A percentile compares a stretch with the other conserved stretches of the same genome.
Conservation (phyloP, 2,329 filamentous ascomycete species). For the Exophiala bonariae region DNA sequence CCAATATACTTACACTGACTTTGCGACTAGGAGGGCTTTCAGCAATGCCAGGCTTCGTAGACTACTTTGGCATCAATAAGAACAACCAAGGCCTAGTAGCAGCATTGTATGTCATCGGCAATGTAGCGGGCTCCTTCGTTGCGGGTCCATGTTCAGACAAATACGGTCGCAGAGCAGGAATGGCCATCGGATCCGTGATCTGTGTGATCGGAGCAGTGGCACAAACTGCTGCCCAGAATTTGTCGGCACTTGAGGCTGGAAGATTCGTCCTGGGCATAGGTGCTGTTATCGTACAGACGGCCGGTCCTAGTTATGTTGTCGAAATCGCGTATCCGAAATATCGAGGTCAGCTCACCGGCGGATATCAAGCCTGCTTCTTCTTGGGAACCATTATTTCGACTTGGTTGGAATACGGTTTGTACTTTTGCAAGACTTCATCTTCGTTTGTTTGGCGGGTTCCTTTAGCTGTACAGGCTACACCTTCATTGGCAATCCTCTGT, state of each 20-base stretch:
- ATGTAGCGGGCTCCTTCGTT: conserved; percentile 19
- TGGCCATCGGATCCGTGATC: conserved; percentile 35
- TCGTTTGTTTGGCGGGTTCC: conserved; percentile 58
- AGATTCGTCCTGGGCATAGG: conserved; percentile 46
- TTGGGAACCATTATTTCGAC: conserved; percentile 2
- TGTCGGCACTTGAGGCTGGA: conserved; percentile 46
- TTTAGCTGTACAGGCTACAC: conserved; percentile 51
- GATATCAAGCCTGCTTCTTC: conserved; percentile 32
- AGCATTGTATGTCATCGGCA: conserved; percentile 3
- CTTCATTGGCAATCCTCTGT: conserved; percentile 47
- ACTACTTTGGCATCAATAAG: conserved; percentile 6
- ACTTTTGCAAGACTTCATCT: conserved; percentile 34
- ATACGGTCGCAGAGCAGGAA: conserved; percentile 32
- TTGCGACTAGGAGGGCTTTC: conserved; percentile 5
- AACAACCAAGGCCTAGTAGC: conserved; percentile 3
- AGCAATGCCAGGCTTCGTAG: conserved; percentile 7
- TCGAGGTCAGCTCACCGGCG: conserved; percentile 42
- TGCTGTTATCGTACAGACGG: conserved; percentile 42
- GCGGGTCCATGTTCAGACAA: conserved; percentile 39
- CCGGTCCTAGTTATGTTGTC: conserved; percentile 44
- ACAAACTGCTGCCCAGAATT: conserved; percentile 33
- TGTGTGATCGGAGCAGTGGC: conserved; percentile 38
- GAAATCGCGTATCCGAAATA: conserved; percentile 44
- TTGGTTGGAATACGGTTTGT: conserved; percentile 6
- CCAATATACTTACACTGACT: neutral